phyloP scores from a whole-genome alignment of 768 basidiomycete species.

The Amanita jacksonii region DNA sequence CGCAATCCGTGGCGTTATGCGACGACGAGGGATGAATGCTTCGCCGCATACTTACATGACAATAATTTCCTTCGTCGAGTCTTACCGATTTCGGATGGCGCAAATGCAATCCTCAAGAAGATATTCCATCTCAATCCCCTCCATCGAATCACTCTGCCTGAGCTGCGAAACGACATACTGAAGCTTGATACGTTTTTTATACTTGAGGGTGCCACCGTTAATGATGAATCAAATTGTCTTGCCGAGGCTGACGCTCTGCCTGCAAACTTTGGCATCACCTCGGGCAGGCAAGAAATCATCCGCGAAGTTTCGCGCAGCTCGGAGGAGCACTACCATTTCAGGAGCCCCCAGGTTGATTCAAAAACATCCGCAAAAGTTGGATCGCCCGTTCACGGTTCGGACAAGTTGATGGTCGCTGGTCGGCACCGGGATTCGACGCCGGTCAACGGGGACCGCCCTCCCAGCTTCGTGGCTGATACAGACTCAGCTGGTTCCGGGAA shows the following conservation, averaged over 20 bases:
- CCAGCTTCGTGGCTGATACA: slow-evolving; percentile 12
- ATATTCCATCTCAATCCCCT: slow-evolving; percentile 64
- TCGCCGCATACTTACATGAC: slow-evolving; percentile 52
- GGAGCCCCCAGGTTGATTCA: slow-evolving; percentile 13
- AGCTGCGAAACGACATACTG: slow-evolving; percentile 48
- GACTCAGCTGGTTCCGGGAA: slow-evolving; percentile 21
- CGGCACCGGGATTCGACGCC: not conserved
- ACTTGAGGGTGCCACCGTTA: not conserved
- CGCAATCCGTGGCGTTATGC: slow-evolving; percentile 75
- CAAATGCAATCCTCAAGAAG: slow-evolving; percentile 57
- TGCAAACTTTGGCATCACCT: slow-evolving; percentile 4
- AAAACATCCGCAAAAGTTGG: not conserved
- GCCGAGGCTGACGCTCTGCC: not conserved
- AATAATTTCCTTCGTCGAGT: slow-evolving; percentile 53
- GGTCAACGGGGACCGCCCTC: not conserved
- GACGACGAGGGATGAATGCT: slow-evolving; percentile 55
- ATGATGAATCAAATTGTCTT: no score
- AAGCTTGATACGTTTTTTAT: slow-evolving; percentile 53
- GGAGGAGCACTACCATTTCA: slow-evolving; percentile 25
- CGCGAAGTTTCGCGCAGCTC: slow-evolving; percentile 16
- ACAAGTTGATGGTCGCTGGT: not conserved
- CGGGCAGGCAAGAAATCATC: slow-evolving; percentile 3
- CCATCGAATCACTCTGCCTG: slow-evolving; percentile 50
- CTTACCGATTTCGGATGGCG: slow-evolving; percentile 63
- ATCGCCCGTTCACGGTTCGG: not conserved